phyloP scores from a whole-genome alignment of 1,139 yeast genomes.

The Nakaseomyces sp. region DNA sequence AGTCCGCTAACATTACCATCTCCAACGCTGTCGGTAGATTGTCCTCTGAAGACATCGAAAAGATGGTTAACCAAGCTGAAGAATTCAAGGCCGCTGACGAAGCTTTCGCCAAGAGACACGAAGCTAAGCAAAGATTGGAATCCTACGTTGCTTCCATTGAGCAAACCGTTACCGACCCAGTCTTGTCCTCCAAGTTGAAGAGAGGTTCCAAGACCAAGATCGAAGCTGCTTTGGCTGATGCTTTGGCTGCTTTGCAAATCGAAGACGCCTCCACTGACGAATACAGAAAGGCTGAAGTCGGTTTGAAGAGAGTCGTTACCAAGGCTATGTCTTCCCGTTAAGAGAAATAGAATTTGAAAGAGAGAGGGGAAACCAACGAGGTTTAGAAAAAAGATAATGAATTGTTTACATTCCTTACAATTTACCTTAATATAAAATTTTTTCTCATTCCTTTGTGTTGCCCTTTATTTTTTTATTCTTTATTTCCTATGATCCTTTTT shows the following conservation, averaged over 20 bases:
- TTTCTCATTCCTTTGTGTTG: background rate
- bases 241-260: constrained; percentile 94
- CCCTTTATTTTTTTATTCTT: background rate
- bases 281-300: constrained; percentile 98
- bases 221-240: constrained; percentile 97
- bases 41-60: constrained; percentile 93
- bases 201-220: constrained; percentile 96
- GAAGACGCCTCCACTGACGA: constrained; percentile 96
- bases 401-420: background rate
- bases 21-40: constrained; percentile 99
- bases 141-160: constrained; percentile 97
- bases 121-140: constrained; percentile 98
- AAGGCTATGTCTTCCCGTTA: constrained; percentile 99
- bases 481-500: constrained; percentile 5
- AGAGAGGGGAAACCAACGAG: no score
- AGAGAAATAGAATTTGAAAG: constrained; percentile 21
- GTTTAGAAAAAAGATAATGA: background rate
- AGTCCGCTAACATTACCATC: constrained; percentile 98
- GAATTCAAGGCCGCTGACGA: constrained; percentile 98
- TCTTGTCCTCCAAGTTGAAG: constrained; percentile 96
- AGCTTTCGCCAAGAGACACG: constrained; percentile 99
- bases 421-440: background rate
- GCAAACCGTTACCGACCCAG: constrained; percentile 96
- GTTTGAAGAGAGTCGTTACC: constrained; percentile 98
- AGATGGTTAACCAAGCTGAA: constrained; percentile 98